Evolutionary conservation across 768 basidiomycete genomes (phyloP), one percentile per base, ranked within the genome.

Genomic region (Holtermanniella nyarrowii): DNA sequence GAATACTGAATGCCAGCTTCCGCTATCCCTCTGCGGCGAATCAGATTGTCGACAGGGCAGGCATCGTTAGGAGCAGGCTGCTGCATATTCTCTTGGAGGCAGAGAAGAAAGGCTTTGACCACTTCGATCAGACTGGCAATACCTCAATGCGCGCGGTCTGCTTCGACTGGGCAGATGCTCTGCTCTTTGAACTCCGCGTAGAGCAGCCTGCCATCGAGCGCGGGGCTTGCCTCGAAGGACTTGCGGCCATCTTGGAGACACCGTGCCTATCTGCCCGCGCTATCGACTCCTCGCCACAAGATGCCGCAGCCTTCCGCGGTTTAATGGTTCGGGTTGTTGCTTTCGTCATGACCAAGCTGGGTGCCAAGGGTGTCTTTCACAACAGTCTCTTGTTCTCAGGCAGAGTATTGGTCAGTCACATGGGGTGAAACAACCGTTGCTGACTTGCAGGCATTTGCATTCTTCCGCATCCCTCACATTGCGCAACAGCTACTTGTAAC

Each of bases 341-440:
- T 2, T 76, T 73, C 47, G 75, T 74, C 1, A 70, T 75, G 59
- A 66, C 67, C 25, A 75, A 76, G 59, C 65, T 76, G 0, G 73
- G 73, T 12, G 72, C 72, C 40, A 75, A 75, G 49, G 74, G 73
- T 44, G 73, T 76, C 21, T 76, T 74, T 60, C 74, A 75, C 50
- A 76, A 76, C 47, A 75, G 73, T 7, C 63, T 76, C 25, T 57
- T 72, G 20, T 76, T 76, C 57, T 69, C 72, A 5, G 74, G 75
- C 0, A 57, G 49, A 57, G 75, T 63, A 61, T 73, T 50, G 67
- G 72, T 73, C 39, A 52, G 71, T 53, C 11, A 2, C 13, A 31
- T n/a, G 5, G 26, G 14, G 24, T 37, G 14, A 1, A 12, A 16
- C 4, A n/a, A n/a, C n/a, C 12, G n/a, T 20, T 31, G 23, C 41